Conservation (phyloP, 805 yeast genomes). For the Middelhovenomyces tepae region DNA sequence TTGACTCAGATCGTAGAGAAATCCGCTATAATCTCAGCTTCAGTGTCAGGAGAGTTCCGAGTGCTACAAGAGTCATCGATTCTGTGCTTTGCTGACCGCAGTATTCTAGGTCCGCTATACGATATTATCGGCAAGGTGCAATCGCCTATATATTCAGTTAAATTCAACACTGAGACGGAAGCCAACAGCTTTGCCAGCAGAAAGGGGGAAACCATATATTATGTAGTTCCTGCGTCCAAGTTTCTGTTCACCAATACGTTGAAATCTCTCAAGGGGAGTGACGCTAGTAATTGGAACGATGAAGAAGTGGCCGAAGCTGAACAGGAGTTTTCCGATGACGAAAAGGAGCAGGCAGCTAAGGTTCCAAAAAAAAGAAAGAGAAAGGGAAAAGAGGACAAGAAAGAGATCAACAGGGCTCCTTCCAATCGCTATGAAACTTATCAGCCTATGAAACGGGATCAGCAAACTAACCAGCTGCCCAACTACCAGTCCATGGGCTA, state of each 20-base stretch:
- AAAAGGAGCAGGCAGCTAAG: conserved; percentile 67
- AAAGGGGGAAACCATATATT: conserved; percentile 54
- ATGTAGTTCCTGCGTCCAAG: conserved; percentile 72
- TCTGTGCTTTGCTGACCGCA: conserved; percentile 65
- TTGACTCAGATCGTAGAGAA: conserved; percentile 62
- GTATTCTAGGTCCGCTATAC: conserved; percentile 64
- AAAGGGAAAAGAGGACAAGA: conserved; percentile 32
- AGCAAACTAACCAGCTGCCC: conserved; percentile 7
- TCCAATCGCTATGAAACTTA: conserved; percentile 2
- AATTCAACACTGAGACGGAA: conserved; percentile 46
- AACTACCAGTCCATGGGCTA: conserved; percentile 3
- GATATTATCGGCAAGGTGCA: conserved; percentile 88
- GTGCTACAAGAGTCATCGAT: conserved; percentile 75
- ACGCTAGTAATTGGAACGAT: conserved; percentile 91
- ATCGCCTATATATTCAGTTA: conserved; percentile 71
- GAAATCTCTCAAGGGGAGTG: conserved; percentile 71
- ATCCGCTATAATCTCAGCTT: conserved; percentile 63
- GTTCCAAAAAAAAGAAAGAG: conserved; percentile 53
- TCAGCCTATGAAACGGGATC: conserved; percentile 8
- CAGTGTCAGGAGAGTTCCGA: conserved; percentile 72
- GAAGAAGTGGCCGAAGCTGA: conserved; percentile 91
- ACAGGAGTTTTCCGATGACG: conserved; percentile 94
- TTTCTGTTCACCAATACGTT: conserved; percentile 70
- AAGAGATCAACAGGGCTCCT: conserved; percentile 12
- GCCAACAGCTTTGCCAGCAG: conserved; percentile 37